Base-by-base conservation (phyloP, 768 basidiomycete species). In the Russula brevipes region DNA sequence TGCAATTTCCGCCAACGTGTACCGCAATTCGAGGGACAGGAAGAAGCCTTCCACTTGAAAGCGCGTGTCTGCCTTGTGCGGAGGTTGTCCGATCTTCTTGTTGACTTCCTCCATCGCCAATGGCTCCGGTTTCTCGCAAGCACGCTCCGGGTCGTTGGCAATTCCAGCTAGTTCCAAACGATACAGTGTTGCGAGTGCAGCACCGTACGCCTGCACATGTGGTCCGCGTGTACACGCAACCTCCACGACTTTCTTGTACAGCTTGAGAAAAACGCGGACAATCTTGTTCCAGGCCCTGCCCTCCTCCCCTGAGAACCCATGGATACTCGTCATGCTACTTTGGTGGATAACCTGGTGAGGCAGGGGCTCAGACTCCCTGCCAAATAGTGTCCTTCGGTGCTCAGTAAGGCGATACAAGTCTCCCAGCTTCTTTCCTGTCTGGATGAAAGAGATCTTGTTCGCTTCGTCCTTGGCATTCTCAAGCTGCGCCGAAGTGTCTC, bases 21-120 rank as follows among this genome's bases (percentile, higher is more conserved):
- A 71, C 6, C 78, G 75, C 6, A 77, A 59, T 19, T 76, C 72
- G 47, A 79, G 71, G 10, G 73, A 72, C 12, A 73, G 61, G 63
- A 74, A 69, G 61, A 74, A 70, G 0, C 72, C 78, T 46, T 77
- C 75, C 39, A 75, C 68, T 38, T 69, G 68, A 68, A 73, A 75
- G 8, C 74, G 72, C 0, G 69, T 69, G 51, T 75, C 73, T 5
- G 76, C 74, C 38, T 70, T 72, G n/a, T 76, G 77, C 1, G 70
- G 73, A 0, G 75, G 72, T 41, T 73, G 72, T 2, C 76, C 76
- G 2, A 76, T 70, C 52, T 73, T 68, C 54, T 45, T 60, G 49
- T 68, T 71, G 16, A 76, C 75, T 9, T 65, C 66, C 2, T 42
- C 46, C 52, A 77, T 61, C 0, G 74, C 75, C 7, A 64, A 19